Base-by-base conservation (phyloP, 1,284 basidiomycete genomes). In the Leccinum subrobustum region DNA sequence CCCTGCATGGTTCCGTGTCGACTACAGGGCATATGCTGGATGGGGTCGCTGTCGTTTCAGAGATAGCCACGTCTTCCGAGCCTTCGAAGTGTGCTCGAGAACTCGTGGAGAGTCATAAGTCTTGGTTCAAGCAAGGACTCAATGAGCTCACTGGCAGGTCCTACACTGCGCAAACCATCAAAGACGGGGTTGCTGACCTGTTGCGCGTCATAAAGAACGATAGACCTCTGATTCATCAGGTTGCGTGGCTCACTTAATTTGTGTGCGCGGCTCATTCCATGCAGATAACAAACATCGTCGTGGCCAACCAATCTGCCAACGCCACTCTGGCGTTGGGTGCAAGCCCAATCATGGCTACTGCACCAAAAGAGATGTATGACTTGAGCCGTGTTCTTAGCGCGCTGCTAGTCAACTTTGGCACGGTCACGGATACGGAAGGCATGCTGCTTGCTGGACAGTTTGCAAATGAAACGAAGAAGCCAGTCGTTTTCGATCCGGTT, bases 341-440 rank as follows among this genome's bases (percentile, higher is more conserved):
- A 12, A 95, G 92, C 57, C 96, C 96, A 1, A 96, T 98, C 72
- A 98, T 98, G 95, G 91, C 93, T 5, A 89, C 89, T 31, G 86
- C 89, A 37, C 83, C 88, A 0, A 79, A 84, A 63, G 96, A 98
- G 73, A 94, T 95, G 78, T 82, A 84, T 27, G 93, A 96, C 65
- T 81, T 98, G 14, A 83, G 86, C 56, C 78, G 79, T 14, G 83
- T 88, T 27, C 84, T 85, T 48, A 86, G 87, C 7, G 87, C 86
- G 0, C 79, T 97, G 6, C 81, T 98, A 9, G 79, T 98, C 65
- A 98, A 98, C 75, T 93, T 97, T 65, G 96, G 96, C 12, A 98
- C 96, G 1, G 83, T 98, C 70, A 76, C 73, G 27, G 67, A 81
- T 50, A 83, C 88, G 56, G 81, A 87, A 50, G 91, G 92, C 23